Conservation (phyloP, 306 rosid genomes). For the Prunus davidiana region DNA sequence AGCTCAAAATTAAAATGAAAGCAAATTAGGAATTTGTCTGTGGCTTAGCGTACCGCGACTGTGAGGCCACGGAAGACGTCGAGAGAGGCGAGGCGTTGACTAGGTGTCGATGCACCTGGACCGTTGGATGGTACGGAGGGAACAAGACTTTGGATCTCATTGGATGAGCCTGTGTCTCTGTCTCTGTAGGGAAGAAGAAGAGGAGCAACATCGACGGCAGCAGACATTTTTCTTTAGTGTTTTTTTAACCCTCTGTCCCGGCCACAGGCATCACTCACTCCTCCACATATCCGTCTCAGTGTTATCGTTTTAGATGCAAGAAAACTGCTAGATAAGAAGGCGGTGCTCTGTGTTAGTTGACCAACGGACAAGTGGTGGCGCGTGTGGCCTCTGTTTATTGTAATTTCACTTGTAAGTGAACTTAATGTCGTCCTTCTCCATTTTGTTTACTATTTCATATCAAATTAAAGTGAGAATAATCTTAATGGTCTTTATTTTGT, state of each 20-base stretch:
- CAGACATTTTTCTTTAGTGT: conserved; percentile 31
- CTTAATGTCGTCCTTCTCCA: too few species aligned
- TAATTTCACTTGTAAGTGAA: too few species aligned
- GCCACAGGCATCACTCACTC: not conserved
- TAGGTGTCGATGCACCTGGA: conserved; percentile 26
- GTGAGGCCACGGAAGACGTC: conserved; percentile 84
- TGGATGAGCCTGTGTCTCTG: not conserved
- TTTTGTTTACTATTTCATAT: too few species aligned
- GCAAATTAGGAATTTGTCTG: not conserved
- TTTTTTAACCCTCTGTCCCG: not conserved
- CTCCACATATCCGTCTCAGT: too few species aligned
- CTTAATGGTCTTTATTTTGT: too few species aligned
- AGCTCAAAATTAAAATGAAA: not conserved
- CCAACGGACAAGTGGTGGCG: too few species aligned
- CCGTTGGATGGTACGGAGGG: conserved; percentile 21
- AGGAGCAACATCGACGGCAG: conserved; percentile 25
- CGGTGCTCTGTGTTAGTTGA: too few species aligned
- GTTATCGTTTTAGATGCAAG: too few species aligned
- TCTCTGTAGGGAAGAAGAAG: conserved; percentile 3
- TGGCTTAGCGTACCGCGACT: conserved; percentile 47
- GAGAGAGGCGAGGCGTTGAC: conserved; percentile 68
- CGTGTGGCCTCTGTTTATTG: too few species aligned
- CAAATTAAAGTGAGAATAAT: too few species aligned
- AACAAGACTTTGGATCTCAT: conserved; percentile 28
- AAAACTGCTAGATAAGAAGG: too few species aligned